Evolutionary conservation across 2,329 filamentous ascomycete species (phyloP).

Genomic region (Clonostachys sp.): DNA sequence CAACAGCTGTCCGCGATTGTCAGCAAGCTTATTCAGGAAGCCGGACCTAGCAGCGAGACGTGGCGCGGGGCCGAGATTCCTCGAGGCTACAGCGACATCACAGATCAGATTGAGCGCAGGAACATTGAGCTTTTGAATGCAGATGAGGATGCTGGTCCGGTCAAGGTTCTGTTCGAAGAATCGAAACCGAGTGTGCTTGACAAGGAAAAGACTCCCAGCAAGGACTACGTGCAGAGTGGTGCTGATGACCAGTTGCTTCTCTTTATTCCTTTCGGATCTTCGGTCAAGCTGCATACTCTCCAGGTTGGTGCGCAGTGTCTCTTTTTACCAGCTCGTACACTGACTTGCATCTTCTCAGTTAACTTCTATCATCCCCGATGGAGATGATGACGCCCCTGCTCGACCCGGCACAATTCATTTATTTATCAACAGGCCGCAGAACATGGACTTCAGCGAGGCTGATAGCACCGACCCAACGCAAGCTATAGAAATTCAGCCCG

Average conservation of each 20-base stretch:
- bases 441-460: constrained; percentile 91
- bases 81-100: constrained; percentile 79
- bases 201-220: constrained; percentile 36
- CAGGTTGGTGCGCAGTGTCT: constrained; percentile 38
- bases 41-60: constrained; percentile 28
- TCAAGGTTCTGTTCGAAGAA: constrained; percentile 68
- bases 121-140: constrained; percentile 86
- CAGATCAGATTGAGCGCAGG: constrained; percentile 72
- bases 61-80: constrained; percentile 78
- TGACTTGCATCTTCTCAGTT: constrained; percentile 49
- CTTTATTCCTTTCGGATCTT: constrained; percentile 83
- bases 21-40: constrained; percentile 64
- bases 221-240: constrained; percentile 93
- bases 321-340: neutral
- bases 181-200: constrained; percentile 60
- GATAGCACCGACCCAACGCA: constrained; percentile 82
- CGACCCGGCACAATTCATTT: constrained; percentile 80
- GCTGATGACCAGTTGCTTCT: constrained; percentile 96
- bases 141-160: constrained; percentile 69
- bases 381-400: constrained; percentile 72
- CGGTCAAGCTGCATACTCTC: constrained; percentile 81
- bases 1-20: constrained; percentile 66
- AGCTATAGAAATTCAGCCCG: constrained; percentile 65
- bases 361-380: constrained; percentile 70
- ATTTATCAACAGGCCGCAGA: constrained; percentile 84